Evolutionary conservation across 2,329 filamentous ascomycete species (phyloP).

Genomic region (Trichocomaceae sp.): DNA sequence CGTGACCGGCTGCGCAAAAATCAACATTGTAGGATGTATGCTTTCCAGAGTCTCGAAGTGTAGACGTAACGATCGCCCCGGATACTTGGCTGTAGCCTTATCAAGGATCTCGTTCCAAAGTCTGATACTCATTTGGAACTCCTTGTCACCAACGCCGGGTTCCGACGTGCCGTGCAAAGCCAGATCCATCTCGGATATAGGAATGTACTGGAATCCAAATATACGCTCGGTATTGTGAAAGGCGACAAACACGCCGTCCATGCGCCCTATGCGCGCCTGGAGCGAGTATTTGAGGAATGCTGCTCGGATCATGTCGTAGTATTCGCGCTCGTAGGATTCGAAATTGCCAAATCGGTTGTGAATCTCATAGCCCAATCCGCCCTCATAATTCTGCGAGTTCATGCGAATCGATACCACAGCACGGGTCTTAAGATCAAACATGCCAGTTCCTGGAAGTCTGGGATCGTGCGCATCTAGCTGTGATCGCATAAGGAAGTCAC

Average conservation of each 20-base stretch:
- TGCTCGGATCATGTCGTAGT: constrained; percentile 90
- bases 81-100: constrained; percentile 67
- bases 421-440: constrained; percentile 94
- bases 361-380: constrained; percentile 82
- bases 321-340: constrained; percentile 92
- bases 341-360: constrained; percentile 66
- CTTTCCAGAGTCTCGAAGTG: constrained; percentile 70
- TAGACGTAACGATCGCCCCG: constrained; percentile 65
- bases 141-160: constrained; percentile 63
- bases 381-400: constrained; percentile 65
- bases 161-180: constrained; percentile 73
- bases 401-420: constrained; percentile 89
- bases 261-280: constrained; percentile 92
- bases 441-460: constrained; percentile 79
- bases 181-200: constrained; percentile 78
- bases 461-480: constrained; percentile 87
- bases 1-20: constrained; percentile 80
- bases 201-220: constrained; percentile 95
- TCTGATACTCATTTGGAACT: constrained; percentile 75
- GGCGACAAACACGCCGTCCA: constrained; percentile 97
- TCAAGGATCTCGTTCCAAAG: constrained; percentile 75
- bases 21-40: constrained; percentile 65
- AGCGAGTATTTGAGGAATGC: constrained; percentile 96
- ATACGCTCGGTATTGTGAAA: constrained; percentile 93
- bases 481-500: constrained; percentile 88